A percentile compares a stretch with the other conserved stretches of the same genome.
Evolutionary conservation across 768 basidiomycete genomes (phyloP).

Genomic region (Collybia sp.): DNA sequence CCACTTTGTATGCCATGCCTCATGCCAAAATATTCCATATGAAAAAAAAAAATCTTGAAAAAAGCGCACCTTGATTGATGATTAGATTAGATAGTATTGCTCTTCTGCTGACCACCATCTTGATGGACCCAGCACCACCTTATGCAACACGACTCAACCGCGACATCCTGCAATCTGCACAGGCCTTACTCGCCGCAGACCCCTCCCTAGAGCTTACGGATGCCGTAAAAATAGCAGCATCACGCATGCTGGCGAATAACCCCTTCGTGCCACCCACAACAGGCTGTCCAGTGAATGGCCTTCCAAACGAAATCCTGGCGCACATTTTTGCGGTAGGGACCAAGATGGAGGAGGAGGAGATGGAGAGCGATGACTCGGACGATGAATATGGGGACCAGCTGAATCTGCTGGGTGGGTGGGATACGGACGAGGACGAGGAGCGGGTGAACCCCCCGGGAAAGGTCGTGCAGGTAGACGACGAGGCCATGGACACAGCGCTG

Average conservation of each 20-base stretch:
- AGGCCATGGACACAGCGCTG: slow-evolving; percentile 11
- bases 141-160: slow-evolving; percentile 16
- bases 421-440: slow-evolving; percentile 9
- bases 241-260: slow-evolving; percentile 37
- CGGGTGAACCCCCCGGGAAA: slow-evolving; percentile 9
- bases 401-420: slow-evolving; percentile 20
- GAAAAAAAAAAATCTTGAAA: too few species aligned
- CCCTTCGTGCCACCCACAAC: slow-evolving; percentile 39
- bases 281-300: slow-evolving; percentile 45
- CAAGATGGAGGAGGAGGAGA: slow-evolving; percentile 27
- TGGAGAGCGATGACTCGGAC: slow-evolving; percentile 20
- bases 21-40: slow-evolving; percentile 24
- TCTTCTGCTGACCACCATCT: too few species aligned
- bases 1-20: slow-evolving; percentile 36
- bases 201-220: slow-evolving; percentile 20
- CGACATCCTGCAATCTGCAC: slow-evolving; percentile 13
- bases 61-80: too few species aligned
- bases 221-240: slow-evolving; percentile 28
- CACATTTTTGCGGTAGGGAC: slow-evolving; percentile 49
- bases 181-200: slow-evolving; percentile 15
- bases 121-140: slow-evolving; percentile 17
- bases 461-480: slow-evolving; percentile 1
- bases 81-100: too few species aligned
- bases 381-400: slow-evolving; percentile 30
- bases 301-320: slow-evolving; percentile 54